These are phyloP conservation scores for Pleurostoma richardsiae DNA, from an alignment of 2,329 filamentous ascomycete species.

Conservation along the genomic window DNA sequence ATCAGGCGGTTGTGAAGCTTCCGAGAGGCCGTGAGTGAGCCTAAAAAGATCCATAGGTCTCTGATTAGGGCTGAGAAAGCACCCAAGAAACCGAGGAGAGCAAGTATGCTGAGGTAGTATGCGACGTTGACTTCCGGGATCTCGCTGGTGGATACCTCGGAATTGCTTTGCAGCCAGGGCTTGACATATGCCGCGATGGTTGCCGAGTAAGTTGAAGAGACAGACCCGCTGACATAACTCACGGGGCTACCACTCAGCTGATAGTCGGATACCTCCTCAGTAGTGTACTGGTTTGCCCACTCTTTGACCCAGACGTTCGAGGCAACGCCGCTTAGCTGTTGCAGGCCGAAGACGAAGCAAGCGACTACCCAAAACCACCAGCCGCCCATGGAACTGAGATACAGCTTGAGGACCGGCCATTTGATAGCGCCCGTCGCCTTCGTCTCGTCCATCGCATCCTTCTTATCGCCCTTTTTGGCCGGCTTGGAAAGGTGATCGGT, in stretches of 20 bases:
- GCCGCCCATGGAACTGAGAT: conserved; percentile 85
- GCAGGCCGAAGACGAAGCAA: conserved; percentile 67
- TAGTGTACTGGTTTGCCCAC: conserved; percentile 87
- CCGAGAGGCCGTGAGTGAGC: conserved; percentile 82
- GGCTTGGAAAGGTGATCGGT: conserved; percentile 35
- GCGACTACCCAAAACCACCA: conserved; percentile 93
- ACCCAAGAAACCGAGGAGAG: conserved; percentile 70
- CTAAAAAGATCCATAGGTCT: conserved; percentile 87
- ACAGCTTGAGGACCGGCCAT: conserved; percentile 78
- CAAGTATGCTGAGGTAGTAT: conserved; percentile 84
- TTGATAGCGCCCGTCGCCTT: conserved; percentile 87
- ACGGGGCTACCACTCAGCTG: conserved; percentile 29
- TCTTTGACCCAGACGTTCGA: conserved; percentile 93
- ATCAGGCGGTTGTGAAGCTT: conserved; percentile 78
- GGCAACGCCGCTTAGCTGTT: conserved; percentile 80
- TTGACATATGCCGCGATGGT: conserved; percentile 31
- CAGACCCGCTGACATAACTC: conserved; percentile 24
- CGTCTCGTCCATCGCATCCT: conserved; percentile 61
- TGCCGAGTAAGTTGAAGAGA: conserved; percentile 32
- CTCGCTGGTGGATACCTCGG: conserved; percentile 27
- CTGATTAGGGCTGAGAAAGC: conserved; percentile 77
- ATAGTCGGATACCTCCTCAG: conserved; percentile 29
- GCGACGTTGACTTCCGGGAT: conserved; percentile 64
- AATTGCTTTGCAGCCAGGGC: conserved; percentile 27
- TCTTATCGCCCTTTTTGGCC: conserved; percentile 41